Base-by-base conservation (phyloP, 2,329 filamentous ascomycete species). In the Fusarium sp. region DNA sequence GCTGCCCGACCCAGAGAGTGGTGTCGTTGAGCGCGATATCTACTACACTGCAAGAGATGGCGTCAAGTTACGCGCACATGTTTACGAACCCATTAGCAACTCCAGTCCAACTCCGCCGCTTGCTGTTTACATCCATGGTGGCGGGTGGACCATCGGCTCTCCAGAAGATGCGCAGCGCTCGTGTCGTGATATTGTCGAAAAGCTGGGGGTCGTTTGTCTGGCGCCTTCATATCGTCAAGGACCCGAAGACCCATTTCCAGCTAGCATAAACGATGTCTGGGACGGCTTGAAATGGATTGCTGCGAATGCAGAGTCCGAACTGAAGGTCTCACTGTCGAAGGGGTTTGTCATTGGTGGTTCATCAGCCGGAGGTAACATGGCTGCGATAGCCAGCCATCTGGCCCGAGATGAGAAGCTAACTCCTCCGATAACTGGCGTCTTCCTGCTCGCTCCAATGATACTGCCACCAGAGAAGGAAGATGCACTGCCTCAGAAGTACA, bases 101-200 rank as follows among this genome's bases (percentile, higher is more conserved):
- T 5, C 30, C 4, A 17, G 7, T 0, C 14, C 20, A 0, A 1
- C 38, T 1, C 22, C 15, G 0, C 44, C 62, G 0, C 22, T 62
- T 2, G 24, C 62, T 17, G 22, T 51, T 11, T 64, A 64, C 2
- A 62, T 64, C 4, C 62, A 64, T 1, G 56, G 62, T 3, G 62
- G 62, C 2, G 62, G 62, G 3, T 64, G 56, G 62, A 64, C 62
- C 6, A 64, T 62, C 5, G 56, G 62, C 0, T 64, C 62, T 6
- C 44, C 56, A 3, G 62, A 64, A 44, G 62, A 64, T 24, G 22
- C 36, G 1, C 13, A 62, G 8, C 30, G 44, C 2, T 64, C 56
- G 3, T 64, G 62, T 20, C 56, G 62, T 5, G 28, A 51, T 8
- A 50, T 65, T 4, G 57, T 52, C 1, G 30, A 54, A 2, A 65